These are phyloP conservation scores for Calonectria hawksworthii DNA, from an alignment of 2,329 filamentous ascomycete genomes.

Conservation along the genomic window DNA sequence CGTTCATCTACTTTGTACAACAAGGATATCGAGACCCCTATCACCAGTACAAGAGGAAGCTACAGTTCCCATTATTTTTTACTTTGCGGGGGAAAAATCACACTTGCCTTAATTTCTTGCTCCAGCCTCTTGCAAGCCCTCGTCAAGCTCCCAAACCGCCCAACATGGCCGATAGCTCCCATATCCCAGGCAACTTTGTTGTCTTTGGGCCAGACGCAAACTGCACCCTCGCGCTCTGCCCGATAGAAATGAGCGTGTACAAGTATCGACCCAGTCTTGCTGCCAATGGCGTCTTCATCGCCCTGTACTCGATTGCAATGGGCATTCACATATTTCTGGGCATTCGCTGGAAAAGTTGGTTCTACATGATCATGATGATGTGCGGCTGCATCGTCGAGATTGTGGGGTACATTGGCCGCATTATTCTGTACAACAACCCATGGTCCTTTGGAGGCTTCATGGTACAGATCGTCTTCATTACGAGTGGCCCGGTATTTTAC, in stretches of 20 bases:
- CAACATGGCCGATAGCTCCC: constrained; percentile 31
- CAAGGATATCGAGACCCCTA: neutral
- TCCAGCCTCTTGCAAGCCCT: neutral
- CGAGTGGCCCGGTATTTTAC: constrained; percentile 59
- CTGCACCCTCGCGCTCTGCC: constrained; percentile 64
- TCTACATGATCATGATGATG: constrained; percentile 64
- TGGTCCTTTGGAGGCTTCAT: constrained; percentile 72
- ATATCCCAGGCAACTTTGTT: constrained; percentile 32
- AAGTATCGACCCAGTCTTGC: constrained; percentile 61
- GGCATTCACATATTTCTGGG: constrained; percentile 58
- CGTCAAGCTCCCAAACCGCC: neutral
- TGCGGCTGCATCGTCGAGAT: constrained; percentile 69
- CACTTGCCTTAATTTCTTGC: neutral
- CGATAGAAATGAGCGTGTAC: constrained; percentile 60
- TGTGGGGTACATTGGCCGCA: constrained; percentile 72
- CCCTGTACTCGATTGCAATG: constrained; percentile 62
- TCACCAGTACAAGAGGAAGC: neutral
- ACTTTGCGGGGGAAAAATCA: neutral
- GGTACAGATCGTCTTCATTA: constrained; percentile 69
- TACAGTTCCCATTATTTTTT: neutral
- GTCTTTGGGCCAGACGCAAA: constrained; percentile 62
- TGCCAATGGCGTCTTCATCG: constrained; percentile 59
- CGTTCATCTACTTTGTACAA: neutral
- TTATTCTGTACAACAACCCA: constrained; percentile 69
- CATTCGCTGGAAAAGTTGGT: constrained; percentile 57